A percentile compares a stretch with the other conserved stretches of the same genome.
Conservation (phyloP, 2,329 filamentous ascomycete species). For the Cercospora sp. region DNA sequence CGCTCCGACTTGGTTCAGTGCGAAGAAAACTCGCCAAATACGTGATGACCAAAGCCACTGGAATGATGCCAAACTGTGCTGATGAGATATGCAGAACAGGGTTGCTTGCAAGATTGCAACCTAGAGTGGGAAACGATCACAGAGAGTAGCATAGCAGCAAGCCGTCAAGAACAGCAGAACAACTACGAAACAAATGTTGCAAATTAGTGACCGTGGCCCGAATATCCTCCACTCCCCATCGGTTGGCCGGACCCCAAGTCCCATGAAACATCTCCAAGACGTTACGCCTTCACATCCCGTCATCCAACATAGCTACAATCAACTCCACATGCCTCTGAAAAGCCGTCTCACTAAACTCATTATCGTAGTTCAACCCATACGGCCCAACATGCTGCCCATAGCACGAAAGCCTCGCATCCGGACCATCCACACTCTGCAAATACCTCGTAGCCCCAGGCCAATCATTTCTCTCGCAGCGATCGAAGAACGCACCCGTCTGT, state of each 20-base stretch:
- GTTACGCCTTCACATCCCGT: not conserved
- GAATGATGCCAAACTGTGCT: not conserved
- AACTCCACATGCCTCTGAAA: not conserved
- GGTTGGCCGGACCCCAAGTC: too few species aligned
- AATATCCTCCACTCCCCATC: not conserved
- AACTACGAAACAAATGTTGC: not conserved
- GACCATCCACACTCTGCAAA: conserved; percentile 17
- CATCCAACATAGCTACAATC: not conserved
- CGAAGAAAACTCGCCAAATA: not conserved
- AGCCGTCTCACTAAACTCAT: conserved; percentile 15
- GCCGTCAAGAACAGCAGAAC: not conserved
- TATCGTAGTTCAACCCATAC: conserved; percentile 24
- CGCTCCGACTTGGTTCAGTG: not conserved
- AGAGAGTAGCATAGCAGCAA: not conserved
- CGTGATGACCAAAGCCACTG: not conserved
- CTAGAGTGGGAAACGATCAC: too few species aligned
- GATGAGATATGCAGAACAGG: not conserved
- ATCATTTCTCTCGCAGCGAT: conserved; percentile 9
- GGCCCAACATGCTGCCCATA: conserved; percentile 19
- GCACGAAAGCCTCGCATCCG: conserved; percentile 14
- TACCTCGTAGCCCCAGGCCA: conserved; percentile 16
- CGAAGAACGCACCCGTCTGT: conserved; percentile 9
- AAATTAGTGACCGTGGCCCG: not conserved
- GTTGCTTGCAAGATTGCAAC: not conserved
- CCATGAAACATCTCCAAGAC: too few species aligned